Conservation (phyloP, 306 rosid species). For the Fragaria iinumae region DNA sequence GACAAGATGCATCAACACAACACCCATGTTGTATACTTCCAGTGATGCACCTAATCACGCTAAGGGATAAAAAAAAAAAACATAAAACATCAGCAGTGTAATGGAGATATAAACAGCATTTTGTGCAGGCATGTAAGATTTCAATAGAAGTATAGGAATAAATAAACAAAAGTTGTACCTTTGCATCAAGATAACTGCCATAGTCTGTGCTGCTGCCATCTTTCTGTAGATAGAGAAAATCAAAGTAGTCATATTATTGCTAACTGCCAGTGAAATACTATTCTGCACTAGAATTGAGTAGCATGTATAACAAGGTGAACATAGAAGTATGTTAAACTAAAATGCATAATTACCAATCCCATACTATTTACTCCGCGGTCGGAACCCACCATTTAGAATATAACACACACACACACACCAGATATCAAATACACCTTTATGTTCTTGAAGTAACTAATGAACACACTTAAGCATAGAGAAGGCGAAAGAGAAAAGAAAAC, state of each 20-base stretch:
- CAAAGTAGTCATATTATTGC: neutral
- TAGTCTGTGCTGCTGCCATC: constrained; percentile 80
- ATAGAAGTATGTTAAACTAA: neutral
- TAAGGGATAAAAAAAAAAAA: no score
- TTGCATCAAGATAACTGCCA: constrained; percentile 76
- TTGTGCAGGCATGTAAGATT: neutral
- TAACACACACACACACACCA: neutral
- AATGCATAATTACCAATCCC: neutral
- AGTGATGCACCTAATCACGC: neutral
- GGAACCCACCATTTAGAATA: neutral
- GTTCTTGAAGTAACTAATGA: neutral
- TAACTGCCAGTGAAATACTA: neutral
- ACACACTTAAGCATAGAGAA: neutral
- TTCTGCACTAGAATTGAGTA: constrained; percentile 6
- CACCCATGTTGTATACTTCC: neutral
- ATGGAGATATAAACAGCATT: constrained; percentile 1
- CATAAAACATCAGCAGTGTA: neutral
- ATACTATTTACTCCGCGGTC: neutral
- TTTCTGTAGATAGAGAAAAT: constrained; percentile 52
- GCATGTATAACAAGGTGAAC: constrained; percentile 12
- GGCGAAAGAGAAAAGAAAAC: neutral
- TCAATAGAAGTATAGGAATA: neutral
- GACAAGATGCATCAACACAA: neutral
- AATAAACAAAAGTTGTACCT: constrained; percentile 42
- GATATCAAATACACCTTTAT: neutral